Base-by-base conservation (phyloP, 2,329 filamentous ascomycete species). In the Alternaria triticina region DNA sequence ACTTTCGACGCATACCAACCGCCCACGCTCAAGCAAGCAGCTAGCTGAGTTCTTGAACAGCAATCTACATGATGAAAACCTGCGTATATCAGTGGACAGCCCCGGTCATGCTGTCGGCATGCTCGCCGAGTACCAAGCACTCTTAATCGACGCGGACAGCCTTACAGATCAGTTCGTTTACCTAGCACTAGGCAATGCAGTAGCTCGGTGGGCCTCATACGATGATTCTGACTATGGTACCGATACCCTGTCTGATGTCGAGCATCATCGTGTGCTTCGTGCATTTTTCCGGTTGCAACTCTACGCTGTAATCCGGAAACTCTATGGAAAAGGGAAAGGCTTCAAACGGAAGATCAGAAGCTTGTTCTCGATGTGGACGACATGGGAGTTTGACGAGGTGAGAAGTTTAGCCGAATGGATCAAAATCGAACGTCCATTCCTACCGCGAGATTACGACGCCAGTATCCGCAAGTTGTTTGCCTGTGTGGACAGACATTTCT, bases 351-450 rank as follows among this genome's bases (percentile, higher is more conserved):
- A 30, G 13, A 11, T 59, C 10, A 12, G 57, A 27, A 33, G 23
- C 25, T 12, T 59, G 10, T 54, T 59, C 11, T 59, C 27, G 5
- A 25, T 25, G 23, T 59, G 49, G 57, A 59, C 33, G 15, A 25
- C 57, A 1, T 45, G 57, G 25, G 49, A 59, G 20, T 54, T 54
- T 20, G 57, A 59, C 6, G 57, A 59, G 25, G 57, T 59, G 17
- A 59, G 57, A 17, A 54, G 57, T 8, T 3, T 54, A 13, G 57
- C 40, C 12, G 49, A 54, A 59, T 54, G 49, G 47, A 59, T 59
- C 33, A 46, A 30, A n/a, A n/a, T 59, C 49, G 36, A 59, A 54
- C 22, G 28, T 11, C 11, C 36, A 25, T 54, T 20, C 11, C 27
- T 59, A 23, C 36, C 57, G 3, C 17, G 52, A 13, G 23, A 45